Percentiles rank a stretch among this genome's conserved stretches.
Evolutionary conservation across 208 protist genomes (phyloP).

Genomic region (Herpetomonas tarakana): DNA sequence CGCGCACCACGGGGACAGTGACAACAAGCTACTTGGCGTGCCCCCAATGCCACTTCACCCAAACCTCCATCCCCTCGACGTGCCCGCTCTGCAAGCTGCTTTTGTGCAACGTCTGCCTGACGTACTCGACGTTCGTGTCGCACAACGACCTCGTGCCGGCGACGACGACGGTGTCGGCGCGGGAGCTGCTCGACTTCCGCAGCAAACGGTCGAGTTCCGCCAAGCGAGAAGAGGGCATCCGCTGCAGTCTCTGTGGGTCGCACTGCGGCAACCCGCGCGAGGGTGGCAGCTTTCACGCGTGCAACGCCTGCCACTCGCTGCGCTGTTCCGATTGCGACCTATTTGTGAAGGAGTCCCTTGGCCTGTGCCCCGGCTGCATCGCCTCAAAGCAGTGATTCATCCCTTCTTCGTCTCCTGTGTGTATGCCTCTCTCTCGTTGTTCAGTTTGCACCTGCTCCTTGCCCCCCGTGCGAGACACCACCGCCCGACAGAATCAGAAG

Average conservation of each 20-base stretch:
- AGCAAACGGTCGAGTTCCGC: too few relatives aligned
- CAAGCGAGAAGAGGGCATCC: too few relatives aligned
- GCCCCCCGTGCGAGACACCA: too few relatives aligned
- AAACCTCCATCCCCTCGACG: conserved; percentile 65
- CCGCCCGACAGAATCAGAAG: too few relatives aligned
- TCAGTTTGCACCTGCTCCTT: too few relatives aligned
- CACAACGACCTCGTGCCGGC: conserved; percentile 61
- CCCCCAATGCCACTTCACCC: conserved; percentile 74
- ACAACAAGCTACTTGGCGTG: conserved; percentile 48
- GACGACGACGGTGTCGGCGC: neutral
- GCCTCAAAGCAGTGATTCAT: conserved; percentile 24
- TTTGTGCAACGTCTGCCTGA: conserved; percentile 60
- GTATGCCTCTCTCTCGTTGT: too few relatives aligned
- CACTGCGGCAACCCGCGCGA: too few relatives aligned
- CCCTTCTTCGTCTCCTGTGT: too few relatives aligned
- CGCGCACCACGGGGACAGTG: neutral
- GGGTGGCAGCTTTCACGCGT: too few relatives aligned
- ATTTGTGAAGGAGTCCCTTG: conserved; percentile 44
- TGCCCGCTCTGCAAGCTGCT: conserved; percentile 74
- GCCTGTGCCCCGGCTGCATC: conserved; percentile 66
- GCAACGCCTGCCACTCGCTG: conserved; percentile 32
- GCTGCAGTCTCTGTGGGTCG: too few relatives aligned
- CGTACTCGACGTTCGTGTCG: conserved; percentile 60
- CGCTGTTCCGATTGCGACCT: conserved; percentile 58
- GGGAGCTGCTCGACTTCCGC: too few relatives aligned